Evolutionary conservation across 2,329 filamentous ascomycete species (phyloP).

Genomic region (Grosmannia penicillata): DNA sequence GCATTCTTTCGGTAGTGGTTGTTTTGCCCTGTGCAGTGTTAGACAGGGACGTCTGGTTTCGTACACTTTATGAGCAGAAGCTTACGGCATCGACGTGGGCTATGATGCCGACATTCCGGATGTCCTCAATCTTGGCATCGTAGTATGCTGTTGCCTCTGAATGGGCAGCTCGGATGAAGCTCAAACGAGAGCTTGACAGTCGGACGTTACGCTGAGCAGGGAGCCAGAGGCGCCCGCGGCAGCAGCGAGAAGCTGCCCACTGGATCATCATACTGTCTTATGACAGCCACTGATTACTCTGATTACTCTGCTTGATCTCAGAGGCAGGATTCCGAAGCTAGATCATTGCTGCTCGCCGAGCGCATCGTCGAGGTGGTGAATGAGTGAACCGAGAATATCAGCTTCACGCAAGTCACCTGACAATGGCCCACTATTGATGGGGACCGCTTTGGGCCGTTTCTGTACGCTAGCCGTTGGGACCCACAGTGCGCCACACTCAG

Average conservation of each 20-base stretch:
- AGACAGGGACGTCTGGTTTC: too few species aligned
- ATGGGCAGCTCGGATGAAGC: slow-evolving; percentile 1
- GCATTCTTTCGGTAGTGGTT: slow-evolving; percentile 96
- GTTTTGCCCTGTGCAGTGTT: slow-evolving; percentile 58
- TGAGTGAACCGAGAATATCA: too few species aligned
- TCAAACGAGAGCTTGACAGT: background rate
- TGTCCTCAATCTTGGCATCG: slow-evolving; percentile 38
- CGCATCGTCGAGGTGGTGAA: too few species aligned
- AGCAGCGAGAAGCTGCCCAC: background rate
- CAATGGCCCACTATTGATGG: background rate
- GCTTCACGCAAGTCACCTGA: slow-evolving; percentile 2
- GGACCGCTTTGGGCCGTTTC: too few species aligned
- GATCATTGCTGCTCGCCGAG: too few species aligned
- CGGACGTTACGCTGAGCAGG: background rate
- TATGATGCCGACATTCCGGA: slow-evolving; percentile 94
- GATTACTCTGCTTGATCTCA: background rate
- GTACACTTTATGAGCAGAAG: too few species aligned
- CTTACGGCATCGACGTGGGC: slow-evolving; percentile 85
- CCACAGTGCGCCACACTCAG: background rate
- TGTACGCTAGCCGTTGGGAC: too few species aligned
- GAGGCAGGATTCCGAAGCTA: too few species aligned
- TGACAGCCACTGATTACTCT: background rate
- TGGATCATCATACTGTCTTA: slow-evolving; percentile 3
- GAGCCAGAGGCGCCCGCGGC: background rate
- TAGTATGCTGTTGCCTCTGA: slow-evolving; percentile 12